Evolutionary conservation across 805 yeast species (phyloP).

Genomic region (Saturnispora bothae): DNA sequence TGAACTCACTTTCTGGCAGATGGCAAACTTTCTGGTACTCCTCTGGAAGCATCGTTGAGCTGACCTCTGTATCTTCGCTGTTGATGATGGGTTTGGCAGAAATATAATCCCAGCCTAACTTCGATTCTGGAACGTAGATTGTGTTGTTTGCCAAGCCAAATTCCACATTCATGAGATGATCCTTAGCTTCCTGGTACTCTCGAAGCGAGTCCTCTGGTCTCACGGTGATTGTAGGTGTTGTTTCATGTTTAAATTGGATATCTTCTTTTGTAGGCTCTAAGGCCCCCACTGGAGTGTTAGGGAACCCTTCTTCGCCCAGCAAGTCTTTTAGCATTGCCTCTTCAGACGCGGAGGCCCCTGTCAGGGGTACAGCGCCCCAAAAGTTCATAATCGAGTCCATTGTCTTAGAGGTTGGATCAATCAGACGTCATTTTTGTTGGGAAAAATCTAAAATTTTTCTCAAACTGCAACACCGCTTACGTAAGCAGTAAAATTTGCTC

Average conservation of each 20-base stretch:
- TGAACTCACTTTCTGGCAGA: conserved; percentile 23
- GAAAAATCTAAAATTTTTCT: neutral
- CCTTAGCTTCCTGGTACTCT: conserved; percentile 35
- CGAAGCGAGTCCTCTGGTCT: conserved; percentile 20
- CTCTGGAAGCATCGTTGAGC: conserved; percentile 21
- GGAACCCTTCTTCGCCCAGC: neutral
- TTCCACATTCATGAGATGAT: conserved; percentile 39
- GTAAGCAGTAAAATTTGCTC: neutral
- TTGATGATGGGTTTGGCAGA: conserved; percentile 7
- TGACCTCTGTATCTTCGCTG: conserved; percentile 18
- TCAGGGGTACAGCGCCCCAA: neutral
- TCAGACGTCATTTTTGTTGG: neutral
- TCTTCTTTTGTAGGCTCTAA: too few relatives aligned
- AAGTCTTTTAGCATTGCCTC: neutral
- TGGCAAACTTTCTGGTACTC: conserved; percentile 19
- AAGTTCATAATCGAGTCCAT: conserved; percentile 4
- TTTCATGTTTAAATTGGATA: too few relatives aligned
- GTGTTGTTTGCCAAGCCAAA: conserved; percentile 32
- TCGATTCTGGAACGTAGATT: conserved; percentile 18
- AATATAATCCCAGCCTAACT: conserved; percentile 18
- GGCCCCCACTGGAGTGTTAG: too few relatives aligned
- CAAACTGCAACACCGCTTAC: neutral
- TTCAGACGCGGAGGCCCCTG: neutral
- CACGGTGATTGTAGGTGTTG: conserved; percentile 3
- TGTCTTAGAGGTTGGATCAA: neutral